These are phyloP conservation scores for Syzygium syzygioides DNA, from an alignment of 441 rosid species.

Conservation along the genomic window DNA sequence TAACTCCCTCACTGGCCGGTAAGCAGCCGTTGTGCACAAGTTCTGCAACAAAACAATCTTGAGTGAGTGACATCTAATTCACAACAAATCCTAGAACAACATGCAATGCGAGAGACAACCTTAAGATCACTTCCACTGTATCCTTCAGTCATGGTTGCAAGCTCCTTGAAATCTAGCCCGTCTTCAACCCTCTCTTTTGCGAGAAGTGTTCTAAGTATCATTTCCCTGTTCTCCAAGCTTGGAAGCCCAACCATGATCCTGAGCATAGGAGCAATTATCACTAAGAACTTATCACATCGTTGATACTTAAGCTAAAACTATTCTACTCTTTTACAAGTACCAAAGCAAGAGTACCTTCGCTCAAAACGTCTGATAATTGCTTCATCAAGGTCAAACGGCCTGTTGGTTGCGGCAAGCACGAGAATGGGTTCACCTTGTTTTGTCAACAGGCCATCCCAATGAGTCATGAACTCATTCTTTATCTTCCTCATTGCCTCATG, in stretches of 20 bases:
- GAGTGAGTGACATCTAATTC: background rate
- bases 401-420: slow-evolving; percentile 76
- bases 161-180: slow-evolving; percentile 52
- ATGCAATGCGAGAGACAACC: slow-evolving; percentile 13
- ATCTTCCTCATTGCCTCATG: slow-evolving; percentile 85
- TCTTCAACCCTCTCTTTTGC: slow-evolving; percentile 55
- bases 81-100: background rate
- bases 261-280: background rate
- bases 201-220: slow-evolving; percentile 49
- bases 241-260: slow-evolving; percentile 83
- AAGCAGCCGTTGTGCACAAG: slow-evolving; percentile 74
- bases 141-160: slow-evolving; percentile 65
- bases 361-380: slow-evolving; percentile 77
- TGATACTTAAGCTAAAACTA: background rate
- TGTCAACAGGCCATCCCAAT: slow-evolving; percentile 70
- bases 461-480: slow-evolving; percentile 81
- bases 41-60: slow-evolving; percentile 33
- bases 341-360: slow-evolving; percentile 38
- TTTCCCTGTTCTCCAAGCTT: slow-evolving; percentile 49
- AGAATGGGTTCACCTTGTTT: slow-evolving; percentile 58
- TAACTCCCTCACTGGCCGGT: slow-evolving; percentile 70
- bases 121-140: slow-evolving; percentile 72
- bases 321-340: background rate
- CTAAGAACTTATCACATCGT: background rate
- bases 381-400: slow-evolving; percentile 82